Conservation (phyloP, 805 yeast species). For the Nakazawaea pomicola region DNA sequence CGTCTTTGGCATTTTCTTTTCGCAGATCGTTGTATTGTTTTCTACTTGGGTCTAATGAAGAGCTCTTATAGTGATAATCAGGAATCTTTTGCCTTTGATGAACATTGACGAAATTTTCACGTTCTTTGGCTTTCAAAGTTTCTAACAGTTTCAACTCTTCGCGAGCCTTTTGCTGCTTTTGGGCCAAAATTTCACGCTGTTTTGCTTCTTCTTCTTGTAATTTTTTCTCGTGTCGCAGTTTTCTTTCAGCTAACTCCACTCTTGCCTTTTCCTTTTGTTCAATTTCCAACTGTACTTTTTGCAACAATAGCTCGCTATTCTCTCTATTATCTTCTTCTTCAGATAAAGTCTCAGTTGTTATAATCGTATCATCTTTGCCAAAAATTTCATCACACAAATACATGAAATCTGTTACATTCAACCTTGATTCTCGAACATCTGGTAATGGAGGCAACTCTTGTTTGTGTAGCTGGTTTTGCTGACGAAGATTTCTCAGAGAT, state of each 20-base stretch:
- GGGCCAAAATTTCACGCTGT: conserved; percentile 1
- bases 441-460: conserved; percentile 10
- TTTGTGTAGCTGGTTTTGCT: not conserved
- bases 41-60: conserved; percentile 21
- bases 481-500: not conserved
- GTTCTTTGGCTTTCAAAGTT: not conserved
- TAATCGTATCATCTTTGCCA: conserved; percentile 13
- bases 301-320: no score
- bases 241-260: not conserved
- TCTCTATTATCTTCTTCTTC: no score
- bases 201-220: conserved; percentile 1
- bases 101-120: not conserved
- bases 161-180: conserved; percentile 2
- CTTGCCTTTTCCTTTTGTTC: not conserved
- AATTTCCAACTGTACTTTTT: no score
- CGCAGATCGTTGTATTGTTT: conserved; percentile 3
- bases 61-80: not conserved
- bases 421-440: conserved; percentile 7
- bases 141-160: conserved; percentile 6
- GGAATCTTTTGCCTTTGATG: not conserved
- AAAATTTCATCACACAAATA: conserved; percentile 13
- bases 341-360: not conserved
- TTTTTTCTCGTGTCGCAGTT: not conserved
- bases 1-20: conserved; percentile 18
- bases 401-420: conserved; percentile 13